Evolutionary conservation across 345 rosid genomes (phyloP).

Genomic region (Arabidopsis thaliana): DNA sequence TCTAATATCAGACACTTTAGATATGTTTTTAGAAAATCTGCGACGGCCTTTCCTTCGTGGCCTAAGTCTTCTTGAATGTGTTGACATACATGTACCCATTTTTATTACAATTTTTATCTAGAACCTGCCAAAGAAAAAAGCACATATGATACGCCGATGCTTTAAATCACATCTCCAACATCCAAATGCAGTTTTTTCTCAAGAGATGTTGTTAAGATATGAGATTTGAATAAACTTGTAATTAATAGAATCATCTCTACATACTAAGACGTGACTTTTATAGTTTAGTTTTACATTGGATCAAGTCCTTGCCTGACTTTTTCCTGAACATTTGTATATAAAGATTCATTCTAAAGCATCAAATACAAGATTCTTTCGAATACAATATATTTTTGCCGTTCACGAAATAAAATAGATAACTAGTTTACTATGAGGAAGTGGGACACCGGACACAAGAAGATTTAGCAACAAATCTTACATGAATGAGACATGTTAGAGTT

Average conservation of each 20-base stretch:
- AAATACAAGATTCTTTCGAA: neutral
- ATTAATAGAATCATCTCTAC: constrained; percentile 1
- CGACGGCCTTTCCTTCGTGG: constrained; percentile 47
- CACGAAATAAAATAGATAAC: neutral
- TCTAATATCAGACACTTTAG: constrained; percentile 50
- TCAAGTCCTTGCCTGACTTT: constrained; percentile 39
- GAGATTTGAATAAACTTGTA: constrained; percentile 16
- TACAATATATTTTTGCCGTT: constrained; percentile 27
- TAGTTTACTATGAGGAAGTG: constrained; percentile 14
- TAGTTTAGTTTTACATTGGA: constrained; percentile 35
- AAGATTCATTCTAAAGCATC: too few species aligned
- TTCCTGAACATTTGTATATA: constrained; percentile 26
- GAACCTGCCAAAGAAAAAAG: constrained; percentile 41
- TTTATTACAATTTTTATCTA: constrained; percentile 17
- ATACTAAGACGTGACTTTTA: constrained; percentile 27
- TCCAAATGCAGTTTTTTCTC: neutral
- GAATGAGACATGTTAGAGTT: constrained; percentile 6
- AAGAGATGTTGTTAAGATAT: neutral
- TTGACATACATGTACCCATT: constrained; percentile 83
- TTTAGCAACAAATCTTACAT: constrained; percentile 8
- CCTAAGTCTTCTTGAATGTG: constrained; percentile 47
- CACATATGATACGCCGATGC: neutral
- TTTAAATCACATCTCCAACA: neutral
- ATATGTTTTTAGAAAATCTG: constrained; percentile 46
- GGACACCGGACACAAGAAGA: constrained; percentile 10